phyloP scores from a whole-genome alignment of 75 land plant species.

The Isoetes taiwanensis region DNA sequence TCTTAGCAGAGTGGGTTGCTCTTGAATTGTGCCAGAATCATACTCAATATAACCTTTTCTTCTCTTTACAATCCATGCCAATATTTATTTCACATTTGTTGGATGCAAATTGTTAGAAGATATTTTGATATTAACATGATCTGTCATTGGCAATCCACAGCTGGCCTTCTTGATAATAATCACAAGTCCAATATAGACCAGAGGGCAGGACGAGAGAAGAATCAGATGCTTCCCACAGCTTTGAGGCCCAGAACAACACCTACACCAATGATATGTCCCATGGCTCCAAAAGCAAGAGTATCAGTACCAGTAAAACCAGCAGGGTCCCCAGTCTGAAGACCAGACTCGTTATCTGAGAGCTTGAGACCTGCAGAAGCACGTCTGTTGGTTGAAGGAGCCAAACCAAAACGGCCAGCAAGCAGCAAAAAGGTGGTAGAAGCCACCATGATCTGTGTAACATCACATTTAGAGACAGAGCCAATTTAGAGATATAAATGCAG shows the following conservation, averaged over 20 bases:
- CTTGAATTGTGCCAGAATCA: too few relatives aligned
- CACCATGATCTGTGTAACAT: constrained; percentile 63
- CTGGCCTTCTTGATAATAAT: too few relatives aligned
- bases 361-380: constrained; percentile 71
- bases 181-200: too few relatives aligned
- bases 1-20: too few relatives aligned
- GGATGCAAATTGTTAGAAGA: too few relatives aligned
- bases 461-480: background rate
- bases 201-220: constrained; percentile 15
- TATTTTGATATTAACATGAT: too few relatives aligned
- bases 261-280: constrained; percentile 88
- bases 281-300: constrained; percentile 66
- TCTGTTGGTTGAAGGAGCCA: constrained; percentile 93
- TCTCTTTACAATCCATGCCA: too few relatives aligned
- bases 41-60: too few relatives aligned
- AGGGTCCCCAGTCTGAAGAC: constrained; percentile 92
- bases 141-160: too few relatives aligned
- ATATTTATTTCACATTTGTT: too few relatives aligned
- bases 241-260: constrained; percentile 90
- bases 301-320: constrained; percentile 91
- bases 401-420: constrained; percentile 86
- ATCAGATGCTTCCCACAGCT: constrained; percentile 39
- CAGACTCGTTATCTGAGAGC: constrained; percentile 78
- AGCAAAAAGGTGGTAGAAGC: constrained; percentile 59
- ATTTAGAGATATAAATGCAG: background rate